Base-by-base conservation (phyloP, 2,329 filamentous ascomycete genomes). In the Cladophialophora carrionii region DNA sequence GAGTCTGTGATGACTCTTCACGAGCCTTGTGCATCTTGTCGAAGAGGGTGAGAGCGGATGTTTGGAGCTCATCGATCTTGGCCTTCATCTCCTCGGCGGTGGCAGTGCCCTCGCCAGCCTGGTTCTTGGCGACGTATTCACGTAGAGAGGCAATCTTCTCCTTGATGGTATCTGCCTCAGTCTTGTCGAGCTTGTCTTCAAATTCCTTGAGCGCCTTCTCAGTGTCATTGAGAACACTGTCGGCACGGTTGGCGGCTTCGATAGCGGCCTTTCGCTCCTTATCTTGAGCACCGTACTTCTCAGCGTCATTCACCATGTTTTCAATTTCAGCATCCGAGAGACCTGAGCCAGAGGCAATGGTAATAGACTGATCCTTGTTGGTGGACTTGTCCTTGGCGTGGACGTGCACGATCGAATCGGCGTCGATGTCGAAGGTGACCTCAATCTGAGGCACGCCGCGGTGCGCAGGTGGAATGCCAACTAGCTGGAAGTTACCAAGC, bases 21-120 rank as follows among this genome's bases (percentile, higher is more conserved):
- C 91, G 89, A 73, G 94, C 92, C 86, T 96, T 96, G 90, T 99
- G 94, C 91, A 99, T 96, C 90, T 98, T 97, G 85, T 98, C 95
- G 80, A 99, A 98, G 76, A 98, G 88, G 83, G 91, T 96, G 82
- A 99, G 85, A 81, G 90, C 94, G 73, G 94, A 91, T 79, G 90
- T 91, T 84, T 98, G 95, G 77, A 99, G 90, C 82, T 97, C 94
- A 72, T 98, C 95, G 75, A 91, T 96, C 91, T 97, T 97, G 84
- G 91, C 88, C 90, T 98, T 98, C 81, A 99, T 89, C 82, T 98
- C 91, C 71, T 91, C 90, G 58, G 93, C 90, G 67, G 92, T 96
- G 75, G 90, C 87, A 69, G 84, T 87, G 75, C 89, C 88, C 84
- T 99, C 95, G 71, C 94, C 94, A 74, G 91, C 87, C 84, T 97